Evolutionary conservation across 169 alveolate genomes (phyloP).

Genomic region (Cryptosporidium canis): DNA sequence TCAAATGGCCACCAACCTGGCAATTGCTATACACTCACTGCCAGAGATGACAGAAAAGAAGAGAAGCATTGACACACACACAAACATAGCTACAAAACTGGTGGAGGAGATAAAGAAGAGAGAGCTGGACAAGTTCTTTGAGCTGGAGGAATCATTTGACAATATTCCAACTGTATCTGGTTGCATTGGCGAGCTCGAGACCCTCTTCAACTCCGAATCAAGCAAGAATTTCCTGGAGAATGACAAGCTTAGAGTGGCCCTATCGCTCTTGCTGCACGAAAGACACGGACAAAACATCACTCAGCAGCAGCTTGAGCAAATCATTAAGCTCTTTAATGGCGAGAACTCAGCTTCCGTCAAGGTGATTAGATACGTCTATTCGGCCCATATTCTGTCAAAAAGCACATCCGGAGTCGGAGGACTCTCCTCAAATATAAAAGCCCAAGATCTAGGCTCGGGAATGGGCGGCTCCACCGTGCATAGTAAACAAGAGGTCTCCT

Average conservation of each 20-base stretch:
- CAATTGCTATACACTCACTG: conserved; percentile 82
- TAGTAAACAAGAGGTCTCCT: conserved; percentile 1
- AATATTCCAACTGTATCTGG: conserved; percentile 67
- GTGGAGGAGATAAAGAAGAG: conserved; percentile 82
- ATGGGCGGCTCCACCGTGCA: not conserved
- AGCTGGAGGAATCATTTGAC: conserved; percentile 53
- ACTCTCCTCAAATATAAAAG: not conserved
- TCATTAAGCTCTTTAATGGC: conserved; percentile 17
- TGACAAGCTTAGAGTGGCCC: conserved; percentile 40
- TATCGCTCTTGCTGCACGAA: conserved; percentile 33
- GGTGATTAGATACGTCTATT: conserved; percentile 15
- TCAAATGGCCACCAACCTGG: conserved; percentile 56
- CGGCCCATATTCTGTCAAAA: not conserved
- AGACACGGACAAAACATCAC: conserved; percentile 47
- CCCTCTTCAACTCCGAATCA: conserved; percentile 23
- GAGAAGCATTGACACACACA: conserved; percentile 84
- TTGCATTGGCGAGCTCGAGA: conserved; percentile 26
- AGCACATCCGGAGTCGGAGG: not conserved
- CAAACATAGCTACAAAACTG: conserved; percentile 84
- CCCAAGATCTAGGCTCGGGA: not conserved
- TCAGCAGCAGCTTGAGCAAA: conserved; percentile 26
- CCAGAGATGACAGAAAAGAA: conserved; percentile 88
- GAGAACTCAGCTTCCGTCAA: not conserved
- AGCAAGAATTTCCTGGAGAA: conserved; percentile 13
- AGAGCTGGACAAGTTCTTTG: conserved; percentile 80